These are phyloP conservation scores for Borealophlyctis nickersoniae DNA, from an alignment of 192 early-diverging fungal genomes.

Conservation along the genomic window DNA sequence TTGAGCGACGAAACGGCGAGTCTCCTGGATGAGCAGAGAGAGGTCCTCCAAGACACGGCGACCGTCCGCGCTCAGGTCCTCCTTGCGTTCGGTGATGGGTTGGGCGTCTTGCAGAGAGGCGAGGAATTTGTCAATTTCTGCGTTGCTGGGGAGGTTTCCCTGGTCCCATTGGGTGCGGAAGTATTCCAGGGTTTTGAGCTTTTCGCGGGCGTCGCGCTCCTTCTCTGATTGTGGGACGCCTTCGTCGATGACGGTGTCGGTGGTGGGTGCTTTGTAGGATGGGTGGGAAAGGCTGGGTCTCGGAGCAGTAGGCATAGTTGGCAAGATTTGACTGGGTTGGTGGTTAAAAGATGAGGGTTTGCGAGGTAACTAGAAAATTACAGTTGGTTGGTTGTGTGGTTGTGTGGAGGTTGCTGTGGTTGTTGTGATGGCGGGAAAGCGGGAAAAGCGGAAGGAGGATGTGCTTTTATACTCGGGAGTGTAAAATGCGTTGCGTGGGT, in stretches of 20 bases:
- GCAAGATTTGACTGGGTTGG: no score
- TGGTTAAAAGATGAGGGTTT: no score
- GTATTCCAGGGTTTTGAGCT: neutral
- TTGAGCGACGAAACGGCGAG: neutral
- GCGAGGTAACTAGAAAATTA: no score
- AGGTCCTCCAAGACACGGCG: neutral
- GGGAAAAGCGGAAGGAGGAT: no score
- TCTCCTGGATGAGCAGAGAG: neutral
- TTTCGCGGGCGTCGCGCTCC: neutral
- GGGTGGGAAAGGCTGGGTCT: no score
- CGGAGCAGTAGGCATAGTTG: no score
- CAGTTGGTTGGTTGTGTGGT: no score
- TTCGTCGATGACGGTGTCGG: neutral
- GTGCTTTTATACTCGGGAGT: no score
- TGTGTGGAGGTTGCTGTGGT: no score
- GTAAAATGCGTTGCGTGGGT: no score
- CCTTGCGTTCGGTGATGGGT: neutral
- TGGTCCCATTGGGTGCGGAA: neutral
- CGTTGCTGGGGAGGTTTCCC: neutral
- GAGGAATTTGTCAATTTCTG: neutral
- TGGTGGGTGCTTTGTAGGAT: no score
- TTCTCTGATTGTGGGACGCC: neutral
- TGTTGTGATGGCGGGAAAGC: no score
- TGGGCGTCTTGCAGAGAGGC: neutral
- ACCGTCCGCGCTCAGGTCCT: neutral